These are phyloP conservation scores for Flueggea neowawraea DNA, from an alignment of 441 rosid genomes.

Conservation along the genomic window DNA sequence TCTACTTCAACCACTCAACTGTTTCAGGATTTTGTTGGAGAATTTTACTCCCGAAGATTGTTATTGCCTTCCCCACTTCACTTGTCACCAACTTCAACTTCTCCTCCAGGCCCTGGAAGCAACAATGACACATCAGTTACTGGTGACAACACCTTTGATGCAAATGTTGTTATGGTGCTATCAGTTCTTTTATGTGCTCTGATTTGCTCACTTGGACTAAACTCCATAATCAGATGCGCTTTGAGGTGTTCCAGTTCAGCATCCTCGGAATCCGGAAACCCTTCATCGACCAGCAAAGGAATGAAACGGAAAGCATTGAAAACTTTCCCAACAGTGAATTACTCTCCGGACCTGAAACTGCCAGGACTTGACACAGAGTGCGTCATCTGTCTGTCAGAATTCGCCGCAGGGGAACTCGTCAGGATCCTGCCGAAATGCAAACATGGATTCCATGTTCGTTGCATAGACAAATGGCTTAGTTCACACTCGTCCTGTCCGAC, in stretches of 20 bases:
- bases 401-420: slow-evolving; percentile 47
- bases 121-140: slow-evolving; percentile 21
- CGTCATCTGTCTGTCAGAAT: slow-evolving; percentile 66
- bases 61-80: slow-evolving; percentile 34
- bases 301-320: slow-evolving; percentile 62
- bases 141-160: slow-evolving; percentile 46
- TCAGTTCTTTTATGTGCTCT: slow-evolving; percentile 73
- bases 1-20: slow-evolving; percentile 30
- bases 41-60: slow-evolving; percentile 62
- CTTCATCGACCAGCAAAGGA: slow-evolving; percentile 52
- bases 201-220: slow-evolving; percentile 69
- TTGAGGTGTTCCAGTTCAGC: slow-evolving; percentile 57
- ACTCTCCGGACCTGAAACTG: slow-evolving; percentile 46
- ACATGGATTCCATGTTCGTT: slow-evolving; percentile 72
- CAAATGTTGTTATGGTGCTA: slow-evolving; percentile 73
- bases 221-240: slow-evolving; percentile 62
- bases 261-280: slow-evolving; percentile 23
- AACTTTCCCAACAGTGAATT: slow-evolving; percentile 59
- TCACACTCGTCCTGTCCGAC: slow-evolving; percentile 86
- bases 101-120: slow-evolving; percentile 33
- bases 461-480: slow-evolving; percentile 84
- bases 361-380: slow-evolving; percentile 70
- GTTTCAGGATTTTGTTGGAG: slow-evolving; percentile 37
- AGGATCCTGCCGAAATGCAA: slow-evolving; percentile 73
- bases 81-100: slow-evolving; percentile 24